Evolutionary conservation across 176 grass and related monocot genomes (phyloP), one percentile per base, ranked within the genome.

Genomic region (Raddia guianensis): DNA sequence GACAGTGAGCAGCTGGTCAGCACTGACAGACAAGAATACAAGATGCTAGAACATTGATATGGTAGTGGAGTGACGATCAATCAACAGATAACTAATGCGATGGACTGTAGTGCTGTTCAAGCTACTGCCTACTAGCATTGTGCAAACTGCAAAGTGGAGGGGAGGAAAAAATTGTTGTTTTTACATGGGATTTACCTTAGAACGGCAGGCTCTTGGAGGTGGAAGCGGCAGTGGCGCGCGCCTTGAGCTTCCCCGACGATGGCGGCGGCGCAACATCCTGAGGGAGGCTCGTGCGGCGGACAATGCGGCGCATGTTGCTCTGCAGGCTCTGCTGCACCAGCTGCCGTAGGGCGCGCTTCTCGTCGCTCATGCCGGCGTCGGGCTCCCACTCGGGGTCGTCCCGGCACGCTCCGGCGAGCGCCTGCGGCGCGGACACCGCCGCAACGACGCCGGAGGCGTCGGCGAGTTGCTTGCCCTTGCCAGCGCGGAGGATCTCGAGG

Each of bases 191-290:
- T 47, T 54, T 56, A 66, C 16, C 45, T 74, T 83, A 99, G 89
- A 99, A 99, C 9, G 96, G 90, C 79, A 99, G 77, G 90, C 96
- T 99, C 83, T 99, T 99, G 81, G 96, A 95, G 49, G 92, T 95
- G 70, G 27, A 27, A 27, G 90, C 87, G 9, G 88, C 84, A 34
- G 74, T 76, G 32, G 84, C 80, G 79, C 95, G 90, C 18, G 88
- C 86, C 65, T 83, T 89, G 56, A 91, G 59, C 5, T 64, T 90
- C 46, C 83, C 77, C 2, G 82, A 64, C n/a, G 91, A 74, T 44
- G 74, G 12, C 42, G 95, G 96, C 42, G 95, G 96, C 82, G 83
- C 75, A 32, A 91, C 86, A 49, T 95, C 90, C 72, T 91, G 90
- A 46, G 88, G 96, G 0, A 95, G 70, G 70, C 94, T 84, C 35